Percentiles rank a stretch among this genome's conserved stretches.
Evolutionary conservation across 2,329 filamentous ascomycete species (phyloP).

Genomic region (Phialophora expanda): DNA sequence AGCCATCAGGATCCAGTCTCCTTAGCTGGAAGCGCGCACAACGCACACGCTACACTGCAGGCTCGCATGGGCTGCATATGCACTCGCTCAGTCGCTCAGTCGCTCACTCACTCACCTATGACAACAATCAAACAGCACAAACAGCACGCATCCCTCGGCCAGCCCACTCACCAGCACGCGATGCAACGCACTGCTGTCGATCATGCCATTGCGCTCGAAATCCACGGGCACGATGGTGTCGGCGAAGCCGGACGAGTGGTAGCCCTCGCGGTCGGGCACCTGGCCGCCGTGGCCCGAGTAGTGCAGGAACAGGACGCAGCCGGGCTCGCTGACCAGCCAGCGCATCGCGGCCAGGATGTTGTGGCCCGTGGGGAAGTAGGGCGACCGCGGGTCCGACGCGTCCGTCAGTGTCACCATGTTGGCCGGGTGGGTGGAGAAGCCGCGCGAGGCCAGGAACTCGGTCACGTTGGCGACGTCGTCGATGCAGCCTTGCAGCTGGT

Average conservation of each 20-base stretch:
- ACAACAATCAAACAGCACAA: constrained; percentile 63
- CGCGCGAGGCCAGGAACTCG: constrained; percentile 52
- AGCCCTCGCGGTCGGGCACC: constrained; percentile 47
- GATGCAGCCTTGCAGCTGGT: constrained; percentile 56
- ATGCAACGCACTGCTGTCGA: constrained; percentile 54
- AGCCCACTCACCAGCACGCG: constrained; percentile 42
- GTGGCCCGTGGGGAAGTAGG: constrained; percentile 49
- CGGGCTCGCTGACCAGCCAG: constrained; percentile 56
- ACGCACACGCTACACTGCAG: too few species aligned
- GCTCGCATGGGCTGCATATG: neutral
- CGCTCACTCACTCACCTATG: constrained; percentile 55
- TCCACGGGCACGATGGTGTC: constrained; percentile 62
- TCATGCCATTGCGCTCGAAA: constrained; percentile 59
- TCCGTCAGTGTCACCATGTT: constrained; percentile 56
- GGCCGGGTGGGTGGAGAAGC: constrained; percentile 50
- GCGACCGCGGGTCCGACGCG: constrained; percentile 53
- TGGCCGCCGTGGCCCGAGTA: constrained; percentile 66
- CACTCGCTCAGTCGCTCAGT: too few species aligned
- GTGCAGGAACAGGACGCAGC: constrained; percentile 54
- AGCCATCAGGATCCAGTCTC: too few species aligned
- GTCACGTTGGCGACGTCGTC: constrained; percentile 57
- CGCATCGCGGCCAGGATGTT: constrained; percentile 61
- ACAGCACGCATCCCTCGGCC: constrained; percentile 49
- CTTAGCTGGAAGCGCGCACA: too few species aligned
- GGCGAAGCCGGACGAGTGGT: constrained; percentile 45